Evolutionary conservation across 768 basidiomycete species (phyloP).

Genomic region (Ephemerocybe angulata): DNA sequence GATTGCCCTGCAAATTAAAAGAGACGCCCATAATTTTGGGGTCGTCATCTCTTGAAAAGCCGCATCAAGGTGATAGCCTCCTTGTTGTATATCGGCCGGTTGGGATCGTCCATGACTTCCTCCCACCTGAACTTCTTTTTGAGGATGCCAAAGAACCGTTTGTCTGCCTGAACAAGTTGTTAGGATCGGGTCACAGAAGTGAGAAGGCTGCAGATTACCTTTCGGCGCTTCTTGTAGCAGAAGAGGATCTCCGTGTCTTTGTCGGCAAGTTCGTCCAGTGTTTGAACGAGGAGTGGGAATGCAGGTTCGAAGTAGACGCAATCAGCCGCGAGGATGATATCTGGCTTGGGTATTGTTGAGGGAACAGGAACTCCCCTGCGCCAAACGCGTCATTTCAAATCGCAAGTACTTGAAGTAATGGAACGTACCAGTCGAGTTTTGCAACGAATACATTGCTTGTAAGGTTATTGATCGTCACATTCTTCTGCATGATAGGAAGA

Average conservation of each 20-base stretch:
- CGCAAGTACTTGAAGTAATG: constrained; percentile 7
- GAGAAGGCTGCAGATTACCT: constrained; percentile 42
- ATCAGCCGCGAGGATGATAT: constrained; percentile 85
- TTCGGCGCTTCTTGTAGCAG: constrained; percentile 92
- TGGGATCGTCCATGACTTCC: constrained; percentile 67
- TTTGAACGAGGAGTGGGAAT: constrained; percentile 82
- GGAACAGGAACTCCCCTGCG: constrained; percentile 67
- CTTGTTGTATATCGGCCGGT: constrained; percentile 51
- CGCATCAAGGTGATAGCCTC: constrained; percentile 65
- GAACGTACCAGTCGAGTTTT: constrained; percentile 78
- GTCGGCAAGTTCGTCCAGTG: constrained; percentile 62
- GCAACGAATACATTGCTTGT: constrained; percentile 48
- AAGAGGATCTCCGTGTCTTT: constrained; percentile 69
- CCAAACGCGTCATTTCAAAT: constrained; percentile 8
- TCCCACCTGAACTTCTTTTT: constrained; percentile 75
- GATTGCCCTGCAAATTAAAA: neutral
- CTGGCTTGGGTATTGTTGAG: constrained; percentile 41
- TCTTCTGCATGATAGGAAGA: constrained; percentile 73
- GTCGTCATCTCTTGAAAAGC: constrained; percentile 38
- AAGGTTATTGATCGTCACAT: constrained; percentile 65
- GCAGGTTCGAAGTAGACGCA: constrained; percentile 96
- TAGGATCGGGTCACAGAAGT: neutral
- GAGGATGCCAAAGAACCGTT: constrained; percentile 76
- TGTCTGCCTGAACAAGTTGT: constrained; percentile 63
- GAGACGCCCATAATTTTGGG: constrained; percentile 13